Evolutionary conservation across 2,329 filamentous ascomycete genomes (phyloP), one percentile per base, ranked within the genome.

Genomic region (Thelonectria blattea): DNA sequence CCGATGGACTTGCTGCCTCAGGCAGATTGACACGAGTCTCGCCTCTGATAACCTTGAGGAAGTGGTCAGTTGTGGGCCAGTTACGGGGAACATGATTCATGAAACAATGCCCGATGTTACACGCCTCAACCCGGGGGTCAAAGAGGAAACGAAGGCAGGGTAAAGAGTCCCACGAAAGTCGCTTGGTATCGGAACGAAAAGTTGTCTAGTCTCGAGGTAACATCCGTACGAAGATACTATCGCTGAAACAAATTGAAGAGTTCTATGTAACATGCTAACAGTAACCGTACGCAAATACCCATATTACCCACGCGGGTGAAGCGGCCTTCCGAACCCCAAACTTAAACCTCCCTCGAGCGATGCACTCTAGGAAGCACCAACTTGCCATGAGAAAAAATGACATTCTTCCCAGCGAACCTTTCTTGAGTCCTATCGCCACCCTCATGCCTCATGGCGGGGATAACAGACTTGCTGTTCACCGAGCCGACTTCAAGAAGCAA

Each of bases 371-470:
- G 56, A 11, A 59, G 45, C 2, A 52, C 49, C 20, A 58, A 5
- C 32, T 46, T 51, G 37, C 55, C 55, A 42, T 52, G 32, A 12
- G 55, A 52, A 32, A 58, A 15, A 18, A 58, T 47, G 14, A 30
- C 32, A 8, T 54, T 59, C 24, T 54, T 53, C 6, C 56, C 56
- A 22, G 20, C 22, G 37, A 58, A 58, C 27, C 56, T 48, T 9
- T 39, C 49, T 10, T 17, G 22, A 11, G 42, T 47, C n/a, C 56
- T 47, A 14, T 58, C 56, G 18, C 56, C 56, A 27, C 56, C 56
- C 15, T 58, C 56, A 9, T 58, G 56, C 17, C 56, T 42, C 56
- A 58, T 58, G 9, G 50, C 43, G 5, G 49, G 49, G 7, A 58
- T 53, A 1, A 41, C 43, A 8, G 48, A 47, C 10, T 48, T 12